These are phyloP conservation scores for Debaryomycetaceae sp. DNA, from an alignment of 1,139 yeast species.

Conservation along the genomic window DNA sequence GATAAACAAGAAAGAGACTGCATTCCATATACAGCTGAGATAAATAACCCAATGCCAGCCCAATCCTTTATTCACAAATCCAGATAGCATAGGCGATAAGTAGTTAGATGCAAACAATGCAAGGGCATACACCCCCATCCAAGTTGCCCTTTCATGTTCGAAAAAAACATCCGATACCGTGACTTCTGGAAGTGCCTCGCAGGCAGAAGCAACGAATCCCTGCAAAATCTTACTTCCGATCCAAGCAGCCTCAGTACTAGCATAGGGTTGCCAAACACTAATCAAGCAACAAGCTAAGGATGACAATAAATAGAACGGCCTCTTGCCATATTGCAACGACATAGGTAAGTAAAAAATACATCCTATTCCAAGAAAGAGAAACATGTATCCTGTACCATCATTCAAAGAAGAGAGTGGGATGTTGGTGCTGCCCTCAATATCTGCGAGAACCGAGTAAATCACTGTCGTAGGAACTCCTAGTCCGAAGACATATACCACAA, in stretches of 20 bases:
- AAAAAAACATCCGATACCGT: conserved; percentile 48
- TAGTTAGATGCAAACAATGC: conserved; percentile 5
- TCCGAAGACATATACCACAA: conserved; percentile 40
- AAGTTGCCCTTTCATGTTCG: conserved; percentile 50
- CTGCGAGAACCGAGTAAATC: conserved; percentile 41
- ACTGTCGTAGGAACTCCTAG: conserved; percentile 48
- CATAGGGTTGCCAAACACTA: conserved; percentile 42
- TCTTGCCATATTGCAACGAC: conserved; percentile 51
- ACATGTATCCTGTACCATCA: conserved; percentile 52
- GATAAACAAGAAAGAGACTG: conserved; percentile 5
- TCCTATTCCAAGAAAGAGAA: conserved; percentile 47
- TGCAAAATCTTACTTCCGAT: conserved; percentile 37
- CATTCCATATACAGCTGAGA: conserved; percentile 4
- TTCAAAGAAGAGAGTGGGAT: conserved; percentile 37
- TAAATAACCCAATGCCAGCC: conserved; percentile 46
- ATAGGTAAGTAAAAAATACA: conserved; percentile 48
- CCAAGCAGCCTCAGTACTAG: conserved; percentile 36
- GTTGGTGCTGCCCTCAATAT: conserved; percentile 23
- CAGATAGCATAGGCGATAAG: conserved; percentile 32
- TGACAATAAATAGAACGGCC: conserved; percentile 44
- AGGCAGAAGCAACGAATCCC: conserved; percentile 52
- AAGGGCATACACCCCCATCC: conserved; percentile 28
- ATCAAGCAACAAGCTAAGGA: conserved; percentile 24
- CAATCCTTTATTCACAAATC: conserved; percentile 42
- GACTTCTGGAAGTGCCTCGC: conserved; percentile 54